Evolutionary conservation across 352 stramenopile genomes (phyloP).

Genomic region (Phytophthora pisi): DNA sequence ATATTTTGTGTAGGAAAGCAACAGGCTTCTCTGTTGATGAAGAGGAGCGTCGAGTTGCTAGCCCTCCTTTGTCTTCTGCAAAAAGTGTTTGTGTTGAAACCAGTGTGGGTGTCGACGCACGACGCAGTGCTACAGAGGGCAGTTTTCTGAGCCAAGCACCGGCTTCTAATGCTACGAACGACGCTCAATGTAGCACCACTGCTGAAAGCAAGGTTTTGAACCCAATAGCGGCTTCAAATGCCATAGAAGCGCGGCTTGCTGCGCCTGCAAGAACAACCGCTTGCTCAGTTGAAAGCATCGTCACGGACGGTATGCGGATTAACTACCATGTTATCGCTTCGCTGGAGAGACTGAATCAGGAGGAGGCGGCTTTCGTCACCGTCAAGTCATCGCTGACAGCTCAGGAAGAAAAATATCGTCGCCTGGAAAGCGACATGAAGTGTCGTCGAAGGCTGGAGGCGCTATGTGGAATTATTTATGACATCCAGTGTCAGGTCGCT

Average conservation of each 20-base stretch:
- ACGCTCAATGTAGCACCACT: neutral
- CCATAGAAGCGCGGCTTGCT: neutral
- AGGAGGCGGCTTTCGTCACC: conserved; percentile 28
- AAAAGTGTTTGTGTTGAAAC: conserved; percentile 4
- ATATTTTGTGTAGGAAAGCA: conserved; percentile 21
- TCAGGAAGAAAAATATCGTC: conserved; percentile 37
- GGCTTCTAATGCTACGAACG: neutral
- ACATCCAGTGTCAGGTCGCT: conserved; percentile 45
- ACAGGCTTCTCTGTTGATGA: neutral
- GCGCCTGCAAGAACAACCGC: neutral
- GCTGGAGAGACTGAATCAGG: conserved; percentile 29
- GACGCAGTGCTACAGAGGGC: neutral
- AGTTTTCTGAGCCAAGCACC: neutral
- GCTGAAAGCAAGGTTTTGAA: neutral
- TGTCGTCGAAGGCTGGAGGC: conserved; percentile 27
- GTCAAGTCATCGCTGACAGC: conserved; percentile 23
- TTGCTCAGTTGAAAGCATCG: conserved; percentile 5
- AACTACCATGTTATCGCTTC: conserved; percentile 46
- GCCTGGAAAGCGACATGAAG: conserved; percentile 28
- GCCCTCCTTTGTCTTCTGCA: conserved; percentile 3
- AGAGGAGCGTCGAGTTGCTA: conserved; percentile 21
- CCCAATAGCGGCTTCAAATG: neutral
- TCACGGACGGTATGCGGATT: conserved; percentile 33
- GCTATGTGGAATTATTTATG: conserved; percentile 34
- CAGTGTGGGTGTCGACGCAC: neutral